Percentiles rank a stretch among this genome's conserved stretches.
These are phyloP conservation scores for Helicosporidium sp. DNA, from an alignment of 139 green algal species.

Conservation along the genomic window DNA sequence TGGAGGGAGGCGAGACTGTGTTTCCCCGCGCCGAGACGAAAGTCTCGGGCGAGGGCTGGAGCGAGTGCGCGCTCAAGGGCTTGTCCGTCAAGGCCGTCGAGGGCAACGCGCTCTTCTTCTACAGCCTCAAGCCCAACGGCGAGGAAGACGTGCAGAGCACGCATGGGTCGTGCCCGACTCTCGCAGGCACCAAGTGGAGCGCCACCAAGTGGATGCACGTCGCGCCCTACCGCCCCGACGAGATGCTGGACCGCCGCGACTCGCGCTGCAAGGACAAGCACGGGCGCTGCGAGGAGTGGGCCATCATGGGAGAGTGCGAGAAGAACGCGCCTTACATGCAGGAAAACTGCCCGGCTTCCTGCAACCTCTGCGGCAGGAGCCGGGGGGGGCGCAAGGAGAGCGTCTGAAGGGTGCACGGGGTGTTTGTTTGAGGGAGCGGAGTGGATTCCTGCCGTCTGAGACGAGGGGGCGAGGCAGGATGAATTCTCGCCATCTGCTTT, in stretches of 20 bases:
- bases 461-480: too few relatives aligned
- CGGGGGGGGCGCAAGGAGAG: not conserved
- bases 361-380: conserved; percentile 3
- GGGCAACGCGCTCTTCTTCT: conserved; percentile 40
- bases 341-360: conserved; percentile 4
- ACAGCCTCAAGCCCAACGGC: conserved; percentile 35
- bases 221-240: too few relatives aligned
- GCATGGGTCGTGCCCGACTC: conserved; percentile 51
- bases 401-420: not conserved
- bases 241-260: conserved; percentile 1
- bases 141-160: conserved; percentile 30
- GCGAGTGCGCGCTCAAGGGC: conserved; percentile 24
- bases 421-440: not conserved
- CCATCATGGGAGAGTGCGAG: conserved; percentile 15
- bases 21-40: conserved; percentile 26
- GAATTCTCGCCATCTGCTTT: not conserved
- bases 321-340: conserved; percentile 18
- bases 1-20: conserved; percentile 40
- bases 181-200: conserved; percentile 33
- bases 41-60: conserved; percentile 18
- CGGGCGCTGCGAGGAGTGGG: conserved; percentile 15
- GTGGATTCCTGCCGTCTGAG: not conserved
- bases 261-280: conserved; percentile 4
- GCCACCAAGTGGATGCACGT: conserved; percentile 41
- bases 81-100: conserved; percentile 29